These are phyloP conservation scores for Acer saccharum DNA, from an alignment of 345 rosid genomes.

Conservation along the genomic window DNA sequence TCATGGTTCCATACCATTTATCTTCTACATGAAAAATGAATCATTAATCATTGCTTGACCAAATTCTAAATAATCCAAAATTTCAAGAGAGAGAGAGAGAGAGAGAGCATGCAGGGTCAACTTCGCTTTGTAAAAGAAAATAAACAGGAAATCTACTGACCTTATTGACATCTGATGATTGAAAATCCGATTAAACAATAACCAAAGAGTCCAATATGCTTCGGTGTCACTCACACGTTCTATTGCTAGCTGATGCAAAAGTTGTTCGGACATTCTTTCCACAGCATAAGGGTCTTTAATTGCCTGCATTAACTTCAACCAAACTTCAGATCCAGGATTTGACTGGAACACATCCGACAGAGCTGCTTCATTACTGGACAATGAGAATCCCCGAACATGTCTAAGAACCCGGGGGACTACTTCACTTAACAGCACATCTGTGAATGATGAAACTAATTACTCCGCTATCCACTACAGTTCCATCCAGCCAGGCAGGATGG, in stretches of 20 bases:
- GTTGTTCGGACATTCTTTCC: conserved; percentile 80
- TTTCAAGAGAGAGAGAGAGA: no score
- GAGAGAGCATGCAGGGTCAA: not conserved
- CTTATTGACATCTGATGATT: conserved; percentile 59
- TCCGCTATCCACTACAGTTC: not conserved
- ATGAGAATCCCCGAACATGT: conserved; percentile 56
- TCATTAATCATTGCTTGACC: no score
- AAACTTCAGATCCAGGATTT: conserved; percentile 51
- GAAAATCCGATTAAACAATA: conserved; percentile 54
- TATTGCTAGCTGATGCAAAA: conserved; percentile 69
- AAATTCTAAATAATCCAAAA: no score
- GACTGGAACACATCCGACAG: conserved; percentile 41
- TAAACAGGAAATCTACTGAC: conserved; percentile 38
- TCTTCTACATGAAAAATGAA: no score
- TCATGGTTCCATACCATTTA: no score
- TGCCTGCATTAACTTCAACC: conserved; percentile 68
- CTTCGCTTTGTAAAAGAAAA: conserved; percentile 1
- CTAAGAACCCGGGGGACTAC: conserved; percentile 57
- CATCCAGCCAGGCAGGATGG: conserved; percentile 1
- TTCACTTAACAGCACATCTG: conserved; percentile 83
- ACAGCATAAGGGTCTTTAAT: conserved; percentile 75
- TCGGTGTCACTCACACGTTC: conserved; percentile 64
- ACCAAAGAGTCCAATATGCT: conserved; percentile 87
- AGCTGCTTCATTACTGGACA: conserved; percentile 42
- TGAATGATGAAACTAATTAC: conserved; percentile 26